Percentiles rank a stretch among this genome's conserved stretches.
These are phyloP conservation scores for Penicillium subrubescens DNA, from an alignment of 495 filamentous ascomycete genomes.

Conservation along the genomic window DNA sequence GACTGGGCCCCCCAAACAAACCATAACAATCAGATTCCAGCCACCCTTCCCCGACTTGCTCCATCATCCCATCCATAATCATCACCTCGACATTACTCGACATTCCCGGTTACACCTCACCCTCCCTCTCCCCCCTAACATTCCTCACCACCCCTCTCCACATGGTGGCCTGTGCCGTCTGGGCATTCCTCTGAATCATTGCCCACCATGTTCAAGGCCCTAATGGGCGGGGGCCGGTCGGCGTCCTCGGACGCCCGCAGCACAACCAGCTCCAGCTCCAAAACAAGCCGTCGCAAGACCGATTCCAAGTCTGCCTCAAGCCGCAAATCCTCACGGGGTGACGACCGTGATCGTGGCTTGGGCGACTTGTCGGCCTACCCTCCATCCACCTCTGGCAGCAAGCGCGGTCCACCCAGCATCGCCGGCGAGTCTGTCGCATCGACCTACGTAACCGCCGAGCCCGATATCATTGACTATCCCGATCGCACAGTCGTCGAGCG, in stretches of 20 bases:
- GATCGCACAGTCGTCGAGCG: conserved; percentile 36
- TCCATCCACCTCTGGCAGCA: conserved; percentile 41
- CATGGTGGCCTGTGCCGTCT: conserved; percentile 36
- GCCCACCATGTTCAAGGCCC: conserved; percentile 51
- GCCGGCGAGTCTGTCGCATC: conserved; percentile 53
- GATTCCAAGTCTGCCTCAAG: conserved; percentile 43
- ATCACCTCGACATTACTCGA: conserved; percentile 1
- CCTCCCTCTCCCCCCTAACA: conserved; percentile 14
- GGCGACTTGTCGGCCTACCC: conserved; percentile 43
- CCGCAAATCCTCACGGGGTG: conserved; percentile 55
- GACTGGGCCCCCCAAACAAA: conserved; percentile 28
- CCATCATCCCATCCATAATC: conserved; percentile 8
- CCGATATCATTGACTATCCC: conserved; percentile 31
- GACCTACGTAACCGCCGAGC: conserved; percentile 57
- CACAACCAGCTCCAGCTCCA: conserved; percentile 35
- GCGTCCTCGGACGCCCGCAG: conserved; percentile 43
- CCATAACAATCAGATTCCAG: conserved; percentile 26
- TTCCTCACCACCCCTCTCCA: conserved; percentile 26
- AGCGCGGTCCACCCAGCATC: conserved; percentile 38
- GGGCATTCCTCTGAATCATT: conserved; percentile 29
- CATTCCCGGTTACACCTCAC: conserved; percentile 13
- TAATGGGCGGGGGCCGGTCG: conserved; percentile 47
- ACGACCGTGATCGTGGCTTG: conserved; percentile 55
- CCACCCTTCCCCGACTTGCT: conserved; percentile 12
- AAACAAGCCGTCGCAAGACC: conserved; percentile 38